phyloP scores from a whole-genome alignment of 805 yeast genomes.

The Cyberlindnera misumaiensis region DNA sequence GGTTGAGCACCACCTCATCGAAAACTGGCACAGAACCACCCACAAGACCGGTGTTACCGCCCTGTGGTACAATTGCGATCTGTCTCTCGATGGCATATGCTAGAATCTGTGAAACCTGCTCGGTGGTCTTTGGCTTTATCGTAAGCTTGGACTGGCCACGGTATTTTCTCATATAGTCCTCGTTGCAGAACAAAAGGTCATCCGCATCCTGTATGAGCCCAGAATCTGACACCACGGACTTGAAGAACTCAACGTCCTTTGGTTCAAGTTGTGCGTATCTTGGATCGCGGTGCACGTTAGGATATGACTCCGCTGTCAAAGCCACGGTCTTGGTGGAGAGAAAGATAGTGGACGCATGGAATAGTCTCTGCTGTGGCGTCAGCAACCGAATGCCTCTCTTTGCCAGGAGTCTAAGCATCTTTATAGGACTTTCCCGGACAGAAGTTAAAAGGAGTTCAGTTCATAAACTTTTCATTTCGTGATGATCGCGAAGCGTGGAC shows the following conservation, averaged over 20 bases:
- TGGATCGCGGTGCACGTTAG: conserved; percentile 45
- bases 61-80: conserved; percentile 90
- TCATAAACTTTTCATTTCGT: conserved; percentile 1
- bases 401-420: conserved; percentile 8
- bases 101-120: conserved; percentile 70
- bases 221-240: conserved; percentile 45
- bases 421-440: not conserved
- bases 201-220: conserved; percentile 47
- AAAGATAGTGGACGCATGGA: conserved; percentile 3
- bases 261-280: conserved; percentile 45
- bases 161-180: conserved; percentile 93
- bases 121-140: conserved; percentile 73
- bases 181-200: conserved; percentile 68
- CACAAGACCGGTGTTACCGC: conserved; percentile 94
- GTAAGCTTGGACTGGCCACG: conserved; percentile 80
- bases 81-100: conserved; percentile 72
- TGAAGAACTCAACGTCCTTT: conserved; percentile 56
- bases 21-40: conserved; percentile 92
- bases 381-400: not conserved
- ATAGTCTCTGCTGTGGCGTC: not conserved
- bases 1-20: conserved; percentile 77
- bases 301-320: conserved; percentile 68
- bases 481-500: not conserved
- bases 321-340: conserved; percentile 23
- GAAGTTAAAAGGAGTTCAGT: not conserved